Percentiles rank a stretch among this genome's conserved stretches.
These are phyloP conservation scores for Zizania latifolia DNA, from an alignment of 176 grass and related monocot genomes.

Conservation along the genomic window DNA sequence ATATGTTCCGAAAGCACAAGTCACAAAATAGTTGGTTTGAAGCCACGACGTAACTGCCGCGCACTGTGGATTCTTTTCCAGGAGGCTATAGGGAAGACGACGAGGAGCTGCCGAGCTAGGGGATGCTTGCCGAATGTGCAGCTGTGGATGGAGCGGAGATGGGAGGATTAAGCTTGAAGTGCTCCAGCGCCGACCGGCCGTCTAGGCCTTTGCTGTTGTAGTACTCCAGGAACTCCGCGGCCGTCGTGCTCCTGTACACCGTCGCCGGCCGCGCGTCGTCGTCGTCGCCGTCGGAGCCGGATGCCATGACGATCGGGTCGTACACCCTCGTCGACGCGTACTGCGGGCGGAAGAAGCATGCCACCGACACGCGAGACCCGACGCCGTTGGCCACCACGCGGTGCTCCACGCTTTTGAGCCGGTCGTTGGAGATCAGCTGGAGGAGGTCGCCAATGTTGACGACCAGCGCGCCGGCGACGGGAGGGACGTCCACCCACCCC, in stretches of 20 bases:
- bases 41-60: too few relatives aligned
- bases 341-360: background rate
- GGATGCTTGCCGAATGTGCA: too few relatives aligned
- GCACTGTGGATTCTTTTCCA: too few relatives aligned
- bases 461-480: background rate
- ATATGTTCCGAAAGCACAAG: too few relatives aligned
- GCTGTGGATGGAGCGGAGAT: too few relatives aligned
- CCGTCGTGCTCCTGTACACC: slow-evolving; percentile 34
- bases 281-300: too few relatives aligned
- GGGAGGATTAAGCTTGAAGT: background rate
- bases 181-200: slow-evolving; percentile 28
- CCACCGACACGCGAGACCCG: background rate
- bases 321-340: slow-evolving; percentile 15
- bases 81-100: too few relatives aligned
- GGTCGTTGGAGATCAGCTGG: background rate
- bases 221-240: slow-evolving; percentile 24
- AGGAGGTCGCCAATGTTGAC: background rate
- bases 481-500: background rate
- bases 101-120: too few relatives aligned
- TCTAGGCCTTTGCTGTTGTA: slow-evolving; percentile 40
- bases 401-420: background rate
- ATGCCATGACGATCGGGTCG: slow-evolving; percentile 16
- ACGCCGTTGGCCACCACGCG: background rate
- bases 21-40: too few relatives aligned
- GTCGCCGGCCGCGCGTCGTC: background rate